Evolutionary conservation across 331 rosid species (phyloP).

Genomic region (Quercus phellos): DNA sequence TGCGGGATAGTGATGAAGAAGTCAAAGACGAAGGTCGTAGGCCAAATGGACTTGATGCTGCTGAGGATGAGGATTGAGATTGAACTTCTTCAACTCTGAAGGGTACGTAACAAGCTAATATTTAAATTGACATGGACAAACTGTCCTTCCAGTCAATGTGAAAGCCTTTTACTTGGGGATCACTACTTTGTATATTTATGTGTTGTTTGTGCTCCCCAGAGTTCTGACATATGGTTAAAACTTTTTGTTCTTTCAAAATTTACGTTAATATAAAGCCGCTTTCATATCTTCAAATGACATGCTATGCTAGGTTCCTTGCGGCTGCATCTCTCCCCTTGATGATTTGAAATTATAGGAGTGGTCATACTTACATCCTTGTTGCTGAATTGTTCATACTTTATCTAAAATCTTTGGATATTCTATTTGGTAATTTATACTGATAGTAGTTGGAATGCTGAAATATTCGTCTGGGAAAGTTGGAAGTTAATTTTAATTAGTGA

Average conservation of each 20-base stretch:
- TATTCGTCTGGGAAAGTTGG: no score
- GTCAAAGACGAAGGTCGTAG: conserved; percentile 42
- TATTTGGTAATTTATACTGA: no score
- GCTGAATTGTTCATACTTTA: background rate
- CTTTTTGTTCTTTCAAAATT: no score
- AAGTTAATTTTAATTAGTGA: no score
- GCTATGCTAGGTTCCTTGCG: background rate
- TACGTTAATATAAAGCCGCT: no score
- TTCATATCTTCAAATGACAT: no score
- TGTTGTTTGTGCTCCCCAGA: conserved; percentile 6
- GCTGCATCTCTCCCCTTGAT: background rate
- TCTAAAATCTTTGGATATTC: no score
- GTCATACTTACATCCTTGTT: background rate
- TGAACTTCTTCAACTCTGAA: conserved; percentile 8
- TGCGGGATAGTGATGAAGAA: conserved; percentile 71
- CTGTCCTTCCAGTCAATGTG: background rate
- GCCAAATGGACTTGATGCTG: conserved; percentile 34
- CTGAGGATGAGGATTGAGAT: conserved; percentile 44
- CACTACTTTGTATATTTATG: conserved; percentile 3
- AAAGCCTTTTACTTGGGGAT: conserved; percentile 7
- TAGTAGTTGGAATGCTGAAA: no score
- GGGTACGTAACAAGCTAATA: conserved; percentile 11
- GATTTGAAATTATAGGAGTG: background rate
- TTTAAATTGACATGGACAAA: background rate
- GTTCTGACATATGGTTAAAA: background rate